Evolutionary conservation across 371 early-diverging fungal species (phyloP).

Genomic region (Mucor ambiguus): DNA sequence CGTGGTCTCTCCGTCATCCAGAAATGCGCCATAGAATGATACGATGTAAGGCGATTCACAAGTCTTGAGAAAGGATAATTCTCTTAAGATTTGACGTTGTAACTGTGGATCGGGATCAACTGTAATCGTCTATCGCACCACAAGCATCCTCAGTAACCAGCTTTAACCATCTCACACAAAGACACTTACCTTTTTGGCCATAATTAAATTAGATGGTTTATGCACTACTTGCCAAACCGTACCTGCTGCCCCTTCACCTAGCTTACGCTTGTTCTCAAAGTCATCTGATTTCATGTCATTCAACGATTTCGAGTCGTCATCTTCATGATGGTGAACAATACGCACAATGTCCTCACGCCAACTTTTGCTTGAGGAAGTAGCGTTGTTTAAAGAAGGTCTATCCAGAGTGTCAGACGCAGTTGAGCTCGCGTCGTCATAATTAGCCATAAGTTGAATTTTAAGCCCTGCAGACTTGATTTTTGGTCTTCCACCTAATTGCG

Average conservation of each 20-base stretch:
- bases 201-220: constrained; percentile 72
- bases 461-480: constrained; percentile 37
- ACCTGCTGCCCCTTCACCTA: constrained; percentile 94
- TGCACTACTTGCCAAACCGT: constrained; percentile 88
- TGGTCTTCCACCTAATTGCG: constrained; percentile 25
- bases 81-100: constrained; percentile 86
- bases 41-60: constrained; percentile 94
- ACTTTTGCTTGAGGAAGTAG: constrained; percentile 16
- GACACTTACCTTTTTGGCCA: constrained; percentile 87
- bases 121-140: constrained; percentile 54
- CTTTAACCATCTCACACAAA: not conserved
- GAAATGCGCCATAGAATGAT: constrained; percentile 90
- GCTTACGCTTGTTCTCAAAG: constrained; percentile 64
- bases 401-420: constrained; percentile 9
- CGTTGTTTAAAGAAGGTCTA: constrained; percentile 1
- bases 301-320: constrained; percentile 15
- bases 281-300: constrained; percentile 55
- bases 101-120: constrained; percentile 68
- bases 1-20: constrained; percentile 81
- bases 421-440: constrained; percentile 19
- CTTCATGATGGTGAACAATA: constrained; percentile 33
- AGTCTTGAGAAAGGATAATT: constrained; percentile 82
- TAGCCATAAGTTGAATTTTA: constrained; percentile 33
- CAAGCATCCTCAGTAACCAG: not conserved
- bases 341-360: constrained; percentile 43